Evolutionary conservation across 2,329 filamentous ascomycete genomes (phyloP).

Genomic region (Hymenoscyphus fructigenus): DNA sequence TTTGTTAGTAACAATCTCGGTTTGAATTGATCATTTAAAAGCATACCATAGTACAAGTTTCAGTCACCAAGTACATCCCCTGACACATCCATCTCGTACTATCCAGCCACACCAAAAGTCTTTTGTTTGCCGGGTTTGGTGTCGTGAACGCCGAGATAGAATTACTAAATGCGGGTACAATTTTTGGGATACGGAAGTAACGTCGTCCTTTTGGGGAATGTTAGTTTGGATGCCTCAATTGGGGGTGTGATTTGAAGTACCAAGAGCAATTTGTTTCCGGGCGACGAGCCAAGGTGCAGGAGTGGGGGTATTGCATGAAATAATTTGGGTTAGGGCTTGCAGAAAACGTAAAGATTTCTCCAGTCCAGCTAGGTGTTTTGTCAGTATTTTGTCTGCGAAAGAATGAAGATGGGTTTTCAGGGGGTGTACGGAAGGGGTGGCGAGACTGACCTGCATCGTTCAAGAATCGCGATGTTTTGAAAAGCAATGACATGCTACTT

Average conservation of each 20-base stretch:
- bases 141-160: slow-evolving; percentile 46
- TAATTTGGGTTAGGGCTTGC: slow-evolving; percentile 51
- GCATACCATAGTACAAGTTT: slow-evolving; percentile 62
- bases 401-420: neutral
- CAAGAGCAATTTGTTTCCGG: slow-evolving; percentile 43
- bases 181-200: slow-evolving; percentile 68
- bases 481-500: slow-evolving; percentile 14
- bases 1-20: slow-evolving; percentile 6
- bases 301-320: slow-evolving; percentile 46
- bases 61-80: slow-evolving; percentile 66
- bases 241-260: slow-evolving; percentile 34
- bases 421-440: neutral
- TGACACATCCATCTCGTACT: slow-evolving; percentile 58
- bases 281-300: slow-evolving; percentile 41
- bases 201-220: slow-evolving; percentile 49
- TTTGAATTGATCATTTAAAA: slow-evolving; percentile 2
- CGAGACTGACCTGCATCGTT: slow-evolving; percentile 28
- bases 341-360: slow-evolving; percentile 60
- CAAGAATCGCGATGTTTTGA: slow-evolving; percentile 27
- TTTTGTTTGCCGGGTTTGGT: slow-evolving; percentile 1
- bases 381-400: neutral
- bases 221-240: neutral
- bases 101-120: slow-evolving; percentile 47
- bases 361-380: slow-evolving; percentile 49
- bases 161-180: slow-evolving; percentile 57